Percentiles rank a stretch among this genome's conserved stretches.
Conservation (phyloP, 768 basidiomycete species). For the Favolaschia claudopus region DNA sequence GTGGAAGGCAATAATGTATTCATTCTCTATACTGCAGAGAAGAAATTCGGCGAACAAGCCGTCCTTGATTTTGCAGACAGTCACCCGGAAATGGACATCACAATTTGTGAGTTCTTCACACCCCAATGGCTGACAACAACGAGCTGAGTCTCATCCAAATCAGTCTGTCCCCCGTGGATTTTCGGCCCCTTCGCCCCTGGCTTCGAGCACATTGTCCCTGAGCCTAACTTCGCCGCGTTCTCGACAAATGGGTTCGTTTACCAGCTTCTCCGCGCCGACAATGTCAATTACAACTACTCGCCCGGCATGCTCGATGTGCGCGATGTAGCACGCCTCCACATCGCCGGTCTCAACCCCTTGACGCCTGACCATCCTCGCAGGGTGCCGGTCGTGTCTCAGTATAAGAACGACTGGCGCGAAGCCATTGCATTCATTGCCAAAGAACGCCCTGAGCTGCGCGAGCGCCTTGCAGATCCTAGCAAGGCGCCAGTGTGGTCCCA, state of each 20-base stretch:
- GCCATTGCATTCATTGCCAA: constrained; percentile 15
- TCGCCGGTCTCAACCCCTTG: constrained; percentile 18
- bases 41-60: constrained; percentile 22
- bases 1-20: constrained; percentile 8
- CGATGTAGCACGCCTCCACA: constrained; percentile 28
- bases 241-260: constrained; percentile 23
- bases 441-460: constrained; percentile 22
- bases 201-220: constrained; percentile 25
- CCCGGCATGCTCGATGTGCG: constrained; percentile 25
- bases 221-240: constrained; percentile 19
- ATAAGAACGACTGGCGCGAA: constrained; percentile 12
- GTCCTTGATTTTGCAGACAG: constrained; percentile 20
- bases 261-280: constrained; percentile 20
- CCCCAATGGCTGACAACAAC: not conserved
- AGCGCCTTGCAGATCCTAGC: constrained; percentile 14
- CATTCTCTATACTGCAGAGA: constrained; percentile 11
- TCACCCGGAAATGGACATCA: constrained; percentile 28
- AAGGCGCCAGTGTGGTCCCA: constrained; percentile 7
- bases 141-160: not conserved
- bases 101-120: constrained; percentile 10
- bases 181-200: constrained; percentile 35
- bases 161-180: constrained; percentile 34
- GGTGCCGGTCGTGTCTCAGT: constrained; percentile 9
- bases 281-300: constrained; percentile 6
- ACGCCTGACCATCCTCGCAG: constrained; percentile 15